phyloP scores from a whole-genome alignment of 306 rosid genomes.

The Cyamopsis tetragonoloba region DNA sequence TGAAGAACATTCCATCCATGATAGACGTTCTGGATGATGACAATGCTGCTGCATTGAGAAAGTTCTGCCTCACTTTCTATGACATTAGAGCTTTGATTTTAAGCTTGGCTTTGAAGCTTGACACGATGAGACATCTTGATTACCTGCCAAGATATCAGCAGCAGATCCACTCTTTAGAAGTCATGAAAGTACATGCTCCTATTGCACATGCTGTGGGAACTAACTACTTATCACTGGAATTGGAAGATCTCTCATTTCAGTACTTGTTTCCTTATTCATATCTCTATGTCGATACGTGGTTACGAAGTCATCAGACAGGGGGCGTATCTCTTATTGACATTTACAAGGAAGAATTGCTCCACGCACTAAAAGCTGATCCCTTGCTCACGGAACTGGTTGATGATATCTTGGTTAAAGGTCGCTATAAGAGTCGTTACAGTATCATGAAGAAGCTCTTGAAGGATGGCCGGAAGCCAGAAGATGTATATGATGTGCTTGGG shows the following conservation, averaged over 20 bases:
- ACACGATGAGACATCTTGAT: conserved; percentile 68
- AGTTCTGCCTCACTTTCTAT: conserved; percentile 73
- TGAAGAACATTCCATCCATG: conserved; percentile 43
- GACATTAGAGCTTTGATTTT: conserved; percentile 81
- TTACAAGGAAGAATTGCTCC: conserved; percentile 53
- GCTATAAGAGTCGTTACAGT: conserved; percentile 83
- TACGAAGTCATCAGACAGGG: conserved; percentile 57
- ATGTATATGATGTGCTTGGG: conserved; percentile 80
- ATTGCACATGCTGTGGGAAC: conserved; percentile 85
- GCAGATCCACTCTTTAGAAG: conserved; percentile 67
- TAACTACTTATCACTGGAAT: conserved; percentile 56
- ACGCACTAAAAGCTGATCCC: conserved; percentile 45
- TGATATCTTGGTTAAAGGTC: conserved; percentile 57
- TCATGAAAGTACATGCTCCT: conserved; percentile 77
- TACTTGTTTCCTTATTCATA: conserved; percentile 83
- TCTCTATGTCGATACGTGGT: conserved; percentile 71
- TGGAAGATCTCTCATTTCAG: conserved; percentile 81
- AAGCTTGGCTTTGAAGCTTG: conserved; percentile 70
- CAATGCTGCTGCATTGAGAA: conserved; percentile 68
- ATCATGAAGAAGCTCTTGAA: conserved; percentile 88
- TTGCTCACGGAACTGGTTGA: conserved; percentile 45
- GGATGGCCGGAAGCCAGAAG: conserved; percentile 83
- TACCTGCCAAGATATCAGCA: conserved; percentile 75
- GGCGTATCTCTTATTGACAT: conserved; percentile 54
- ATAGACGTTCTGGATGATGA: conserved; percentile 62